Evolutionary conservation across 139 green algal species (phyloP), one percentile per base, ranked within the genome.

Genomic region (Chlamydomonas schloesseri): DNA sequence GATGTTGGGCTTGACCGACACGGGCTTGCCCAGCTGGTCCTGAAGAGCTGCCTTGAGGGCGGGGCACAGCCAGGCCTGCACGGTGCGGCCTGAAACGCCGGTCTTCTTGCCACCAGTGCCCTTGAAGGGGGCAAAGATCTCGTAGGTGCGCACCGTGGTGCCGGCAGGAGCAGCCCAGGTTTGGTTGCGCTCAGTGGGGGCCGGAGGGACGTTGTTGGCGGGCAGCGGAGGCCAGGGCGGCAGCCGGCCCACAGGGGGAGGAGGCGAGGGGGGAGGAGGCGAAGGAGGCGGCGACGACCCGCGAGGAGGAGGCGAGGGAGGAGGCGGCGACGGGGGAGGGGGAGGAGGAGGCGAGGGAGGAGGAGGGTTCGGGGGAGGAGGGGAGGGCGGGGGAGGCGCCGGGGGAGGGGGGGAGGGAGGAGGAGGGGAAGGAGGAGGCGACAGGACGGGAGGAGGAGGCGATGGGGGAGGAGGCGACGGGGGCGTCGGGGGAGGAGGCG

Each of bases 21-120:
- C 13, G 29, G 65, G n/a, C 0, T 6, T 6, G n/a, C 67, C 65
- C 14, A 85, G 47, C 31, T 85, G 79, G 26, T 68, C 67, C 1
- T 21, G 6, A 5, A 85, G 65, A 11, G 79, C 47, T 0, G 31
- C 21, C 79, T 77, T 76, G n/a, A 76, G 47, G n/a, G 67, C 65
- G 23, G 79, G 79, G 79, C 79, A 85, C 29, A 85, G 79, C 79
- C 79, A 85, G 79, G 42, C 69, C 20, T 23, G 47, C 14, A 75
- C 68, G 21, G 79, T 85, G 65, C 67, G 67, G 20, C 60, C n/a
- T 10, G n/a, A 70, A 0, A 85, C 79, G n/a, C 24, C 24, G 47
- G 47, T 67, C 20, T 55, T 37, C 62, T 73, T 73, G 65, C 34
- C 55, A 24, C 37, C 62, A 8, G 15, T 28, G 28, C 14, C 5